Conservation (phyloP, 805 yeast species). For the Cyberlindnera maritima region DNA sequence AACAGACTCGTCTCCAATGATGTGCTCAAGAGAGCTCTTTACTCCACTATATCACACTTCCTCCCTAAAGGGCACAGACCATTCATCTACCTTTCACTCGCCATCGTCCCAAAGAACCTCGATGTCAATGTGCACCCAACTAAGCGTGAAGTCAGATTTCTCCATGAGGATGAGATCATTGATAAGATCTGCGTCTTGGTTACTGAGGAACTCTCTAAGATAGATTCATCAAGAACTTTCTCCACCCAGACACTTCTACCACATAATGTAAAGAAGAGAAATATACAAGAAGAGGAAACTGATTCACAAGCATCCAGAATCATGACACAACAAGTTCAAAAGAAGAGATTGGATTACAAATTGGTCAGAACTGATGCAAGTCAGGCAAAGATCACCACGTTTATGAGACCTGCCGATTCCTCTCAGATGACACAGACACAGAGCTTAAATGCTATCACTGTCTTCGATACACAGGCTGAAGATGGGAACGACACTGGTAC, state of each 20-base stretch:
- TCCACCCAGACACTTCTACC: constrained; percentile 57
- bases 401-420: constrained; percentile 10
- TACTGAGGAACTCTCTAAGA: constrained; percentile 46
- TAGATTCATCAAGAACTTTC: constrained; percentile 69
- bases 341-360: constrained; percentile 54
- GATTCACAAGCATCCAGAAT: background rate
- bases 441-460: background rate
- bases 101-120: constrained; percentile 62
- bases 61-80: constrained; percentile 78
- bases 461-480: background rate
- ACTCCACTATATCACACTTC: constrained; percentile 41
- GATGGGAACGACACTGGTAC: background rate
- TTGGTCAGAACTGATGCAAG: constrained; percentile 69
- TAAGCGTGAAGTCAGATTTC: constrained; percentile 83
- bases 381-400: constrained; percentile 53
- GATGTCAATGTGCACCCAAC: constrained; percentile 98
- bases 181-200: constrained; percentile 51
- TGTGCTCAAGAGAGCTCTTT: constrained; percentile 68
- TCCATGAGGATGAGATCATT: constrained; percentile 83
- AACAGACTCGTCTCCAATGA: constrained; percentile 80
- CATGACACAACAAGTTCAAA: constrained; percentile 10
- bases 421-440: background rate
- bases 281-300: constrained; percentile 13
- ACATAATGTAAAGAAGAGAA: constrained; percentile 25
- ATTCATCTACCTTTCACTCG: constrained; percentile 73